Evolutionary conservation across 768 basidiomycete species (phyloP).

Genomic region (Russula abietina): DNA sequence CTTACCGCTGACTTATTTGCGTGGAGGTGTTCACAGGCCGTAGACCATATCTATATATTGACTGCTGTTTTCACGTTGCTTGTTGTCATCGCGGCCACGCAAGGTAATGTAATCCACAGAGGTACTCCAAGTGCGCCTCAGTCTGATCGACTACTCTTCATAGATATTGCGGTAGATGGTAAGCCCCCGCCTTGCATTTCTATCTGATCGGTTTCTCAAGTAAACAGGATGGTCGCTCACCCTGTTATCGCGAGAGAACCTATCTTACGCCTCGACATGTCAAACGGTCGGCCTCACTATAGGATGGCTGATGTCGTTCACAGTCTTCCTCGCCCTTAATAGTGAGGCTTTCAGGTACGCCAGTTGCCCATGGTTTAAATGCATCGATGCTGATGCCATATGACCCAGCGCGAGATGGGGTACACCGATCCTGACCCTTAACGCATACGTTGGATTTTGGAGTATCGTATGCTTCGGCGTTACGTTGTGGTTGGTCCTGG

Average conservation of each 20-base stretch:
- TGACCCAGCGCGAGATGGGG: conserved; percentile 63
- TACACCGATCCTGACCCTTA: conserved; percentile 62
- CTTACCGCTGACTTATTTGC: neutral
- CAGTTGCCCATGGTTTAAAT: conserved; percentile 37
- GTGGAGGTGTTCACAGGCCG: conserved; percentile 49
- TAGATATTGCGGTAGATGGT: conserved; percentile 98
- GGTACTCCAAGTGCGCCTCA: conserved; percentile 13
- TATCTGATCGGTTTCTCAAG: conserved; percentile 32
- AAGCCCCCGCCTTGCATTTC: conserved; percentile 32
- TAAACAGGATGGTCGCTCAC: conserved; percentile 69
- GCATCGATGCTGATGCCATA: neutral
- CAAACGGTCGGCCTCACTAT: conserved; percentile 96
- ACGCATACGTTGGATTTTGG: conserved; percentile 83
- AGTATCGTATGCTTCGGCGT: conserved; percentile 71
- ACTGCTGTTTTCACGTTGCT: conserved; percentile 86
- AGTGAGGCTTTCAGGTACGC: conserved; percentile 68
- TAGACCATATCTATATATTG: conserved; percentile 67
- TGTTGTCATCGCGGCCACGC: conserved; percentile 96
- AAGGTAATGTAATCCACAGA: conserved; percentile 50
- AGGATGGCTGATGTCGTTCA: conserved; percentile 93
- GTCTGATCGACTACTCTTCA: conserved; percentile 2
- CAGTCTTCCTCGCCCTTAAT: conserved; percentile 95
- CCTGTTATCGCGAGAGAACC: conserved; percentile 82
- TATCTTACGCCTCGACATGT: conserved; percentile 95
- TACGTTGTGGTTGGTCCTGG: conserved; percentile 81